Base-by-base conservation (phyloP, 75 land plant species). In the Cupressus sempervirens region DNA sequence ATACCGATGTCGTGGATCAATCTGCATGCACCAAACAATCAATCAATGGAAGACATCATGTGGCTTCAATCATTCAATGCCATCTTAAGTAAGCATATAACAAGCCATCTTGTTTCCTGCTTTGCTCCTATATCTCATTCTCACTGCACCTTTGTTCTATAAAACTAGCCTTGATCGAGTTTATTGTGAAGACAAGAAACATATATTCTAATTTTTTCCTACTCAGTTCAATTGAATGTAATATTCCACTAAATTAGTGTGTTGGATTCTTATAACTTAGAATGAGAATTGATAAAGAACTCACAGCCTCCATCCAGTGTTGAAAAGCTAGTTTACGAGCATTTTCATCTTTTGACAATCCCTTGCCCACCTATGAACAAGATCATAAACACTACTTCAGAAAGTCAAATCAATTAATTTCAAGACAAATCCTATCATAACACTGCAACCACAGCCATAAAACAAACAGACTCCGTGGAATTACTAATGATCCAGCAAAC, bases 221-320 rank as follows among this genome's bases (percentile, higher is more conserved):
- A 29, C 12, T 72, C 35, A 30, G 15, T 72, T 23, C 35, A 13
- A 13, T 23, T 13, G 14, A n/a, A 30, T 68, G 29, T 68, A 68
- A 68, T 30, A 68, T 72, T 30, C 23, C 26, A 20, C 26, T 23
- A 62, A 23, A 62, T 62, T 62, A 23, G 67, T 20, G 1, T 62
- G 26, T 62, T 8, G 7, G 67, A 23, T 23, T 7, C 36, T 72
- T 80, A 83, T 29, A 48, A 13, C 1, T 72, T 80, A 83, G 30
- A 48, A 13, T 13, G 84, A 20, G 20, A 34, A 45, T 52, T 54
- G 34, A 58, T 41, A 10, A 72, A 54, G 23, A 34, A 83, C 90
- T 93, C 91, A 98, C 99, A 58, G 99, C 99, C 89, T 98, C 99
- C 80, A 98, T 94, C 99, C 99, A 98, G 79, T 98, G 99, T 76